These are phyloP conservation scores for Barnettozyma wickerhamii DNA, from an alignment of 805 yeast species.

Conservation along the genomic window DNA sequence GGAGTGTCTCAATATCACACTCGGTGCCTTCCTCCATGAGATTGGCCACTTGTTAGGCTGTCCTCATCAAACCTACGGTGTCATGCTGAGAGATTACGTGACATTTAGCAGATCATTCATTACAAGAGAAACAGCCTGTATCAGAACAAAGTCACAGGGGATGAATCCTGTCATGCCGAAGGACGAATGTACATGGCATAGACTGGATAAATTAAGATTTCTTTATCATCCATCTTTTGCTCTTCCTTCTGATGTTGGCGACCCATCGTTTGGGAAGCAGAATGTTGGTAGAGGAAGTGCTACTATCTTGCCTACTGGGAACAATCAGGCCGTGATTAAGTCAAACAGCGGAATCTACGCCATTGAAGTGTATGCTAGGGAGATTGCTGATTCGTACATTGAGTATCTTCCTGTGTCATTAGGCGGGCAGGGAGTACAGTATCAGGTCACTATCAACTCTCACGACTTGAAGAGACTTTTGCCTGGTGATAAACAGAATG, in stretches of 20 bases:
- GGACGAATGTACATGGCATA: constrained; percentile 85
- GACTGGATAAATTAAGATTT: constrained; percentile 73
- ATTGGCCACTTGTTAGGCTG: constrained; percentile 89
- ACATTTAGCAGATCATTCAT: constrained; percentile 78
- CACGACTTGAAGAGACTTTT: constrained; percentile 37
- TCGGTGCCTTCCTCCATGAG: constrained; percentile 95
- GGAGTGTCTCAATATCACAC: constrained; percentile 82
- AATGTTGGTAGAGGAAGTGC: constrained; percentile 35
- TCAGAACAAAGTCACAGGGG: constrained; percentile 47
- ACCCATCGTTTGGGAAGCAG: constrained; percentile 32
- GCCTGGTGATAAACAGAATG: constrained; percentile 30
- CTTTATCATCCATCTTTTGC: constrained; percentile 77
- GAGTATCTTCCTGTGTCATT: constrained; percentile 55
- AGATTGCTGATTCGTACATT: constrained; percentile 43
- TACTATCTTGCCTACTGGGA: constrained; percentile 40
- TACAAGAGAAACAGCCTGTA: constrained; percentile 59
- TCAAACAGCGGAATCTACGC: constrained; percentile 68
- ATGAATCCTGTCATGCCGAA: constrained; percentile 46
- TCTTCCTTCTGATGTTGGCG: constrained; percentile 57
- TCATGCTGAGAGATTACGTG: constrained; percentile 84
- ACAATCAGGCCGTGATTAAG: constrained; percentile 40
- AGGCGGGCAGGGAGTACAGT: constrained; percentile 61
- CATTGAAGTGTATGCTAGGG: constrained; percentile 56
- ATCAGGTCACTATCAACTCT: constrained; percentile 44
- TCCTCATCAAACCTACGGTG: constrained; percentile 88